Evolutionary conservation across 192 early-diverging fungal genomes (phyloP), one percentile per base, ranked within the genome.

Genomic region (Dissophora ornata): DNA sequence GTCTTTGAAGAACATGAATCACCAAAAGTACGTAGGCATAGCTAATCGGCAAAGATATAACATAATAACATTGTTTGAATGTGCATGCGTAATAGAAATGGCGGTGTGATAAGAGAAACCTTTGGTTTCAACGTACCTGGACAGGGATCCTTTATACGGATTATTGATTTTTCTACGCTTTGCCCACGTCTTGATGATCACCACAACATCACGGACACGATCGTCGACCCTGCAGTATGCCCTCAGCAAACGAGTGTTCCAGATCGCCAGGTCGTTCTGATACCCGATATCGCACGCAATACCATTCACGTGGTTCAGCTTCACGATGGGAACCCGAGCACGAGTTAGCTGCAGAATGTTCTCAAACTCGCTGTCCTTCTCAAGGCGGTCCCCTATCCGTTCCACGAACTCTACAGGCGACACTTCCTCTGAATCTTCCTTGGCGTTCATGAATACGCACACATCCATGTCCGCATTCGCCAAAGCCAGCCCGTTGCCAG

Each of bases 91-190:
- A 12, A n/a, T n/a, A n/a, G n/a, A n/a, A n/a, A n/a, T n/a, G n/a
- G n/a, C n/a, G n/a, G n/a, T n/a, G n/a, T n/a, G n/a, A n/a, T n/a
- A n/a, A n/a, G n/a, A n/a, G n/a, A n/a, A n/a, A 0, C 28, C 0
- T 34, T 38, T 1, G 2, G 1, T 26, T 29, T 8, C 9, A 46
- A 45, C 58, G 3, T 41, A 75, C 71, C 71, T 75, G 2, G 71
- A 75, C 21, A 75, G 46, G 4, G 71, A 75, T 24, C 71, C 71
- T 1, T 62, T 67, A 28, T 75, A 75, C 5, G 71, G 65, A 46
- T 83, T 71, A 34, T 79, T 80, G 45, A 83, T 79, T 30, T 69
- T 63, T 45, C 79, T 67, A 12, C 58, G 34, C 45, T 80, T 83
- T 10, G 68, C 75, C 71, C 79, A 80, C 5, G 44, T 48, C 57